phyloP scores from a whole-genome alignment of 495 filamentous ascomycete species.

The Rhizodiscina lignyota region DNA sequence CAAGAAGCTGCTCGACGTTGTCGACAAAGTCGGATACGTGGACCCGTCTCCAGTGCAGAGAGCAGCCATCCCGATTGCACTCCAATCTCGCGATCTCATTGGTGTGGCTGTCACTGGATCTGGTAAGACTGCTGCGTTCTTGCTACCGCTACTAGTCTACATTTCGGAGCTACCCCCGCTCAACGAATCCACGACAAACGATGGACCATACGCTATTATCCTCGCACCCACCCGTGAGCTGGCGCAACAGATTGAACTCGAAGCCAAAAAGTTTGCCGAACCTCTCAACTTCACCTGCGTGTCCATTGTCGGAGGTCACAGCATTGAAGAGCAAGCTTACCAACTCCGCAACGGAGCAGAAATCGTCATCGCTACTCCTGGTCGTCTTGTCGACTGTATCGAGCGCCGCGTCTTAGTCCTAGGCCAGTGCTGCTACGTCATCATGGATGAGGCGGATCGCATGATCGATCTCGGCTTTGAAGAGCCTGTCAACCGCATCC shows the following conservation, averaged over 20 bases:
- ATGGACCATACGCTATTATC: slow-evolving; percentile 92
- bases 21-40: slow-evolving; percentile 77
- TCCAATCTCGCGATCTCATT: slow-evolving; percentile 87
- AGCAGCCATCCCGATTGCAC: slow-evolving; percentile 86
- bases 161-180: slow-evolving; percentile 81
- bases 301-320: slow-evolving; percentile 93
- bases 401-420: slow-evolving; percentile 86
- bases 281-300: slow-evolving; percentile 92
- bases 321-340: slow-evolving; percentile 87
- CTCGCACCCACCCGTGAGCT: slow-evolving; percentile 96
- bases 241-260: slow-evolving; percentile 92
- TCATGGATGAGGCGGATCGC: slow-evolving; percentile 96
- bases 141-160: slow-evolving; percentile 89
- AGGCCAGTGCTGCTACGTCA: slow-evolving; percentile 92
- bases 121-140: slow-evolving; percentile 93
- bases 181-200: slow-evolving; percentile 78
- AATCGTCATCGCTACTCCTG: slow-evolving; percentile 96
- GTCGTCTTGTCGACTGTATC: slow-evolving; percentile 92
- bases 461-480: slow-evolving; percentile 99
- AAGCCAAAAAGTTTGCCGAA: slow-evolving; percentile 83
- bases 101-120: slow-evolving; percentile 98
- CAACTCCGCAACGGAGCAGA: slow-evolving; percentile 90
- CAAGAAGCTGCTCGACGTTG: slow-evolving; percentile 62
- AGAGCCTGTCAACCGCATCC: slow-evolving; percentile 93
- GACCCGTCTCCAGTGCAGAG: slow-evolving; percentile 87